Percentiles rank a stretch among this genome's conserved stretches.
Conservation (phyloP, 371 early-diverging fungal species). For the Mucor ambiguus region DNA sequence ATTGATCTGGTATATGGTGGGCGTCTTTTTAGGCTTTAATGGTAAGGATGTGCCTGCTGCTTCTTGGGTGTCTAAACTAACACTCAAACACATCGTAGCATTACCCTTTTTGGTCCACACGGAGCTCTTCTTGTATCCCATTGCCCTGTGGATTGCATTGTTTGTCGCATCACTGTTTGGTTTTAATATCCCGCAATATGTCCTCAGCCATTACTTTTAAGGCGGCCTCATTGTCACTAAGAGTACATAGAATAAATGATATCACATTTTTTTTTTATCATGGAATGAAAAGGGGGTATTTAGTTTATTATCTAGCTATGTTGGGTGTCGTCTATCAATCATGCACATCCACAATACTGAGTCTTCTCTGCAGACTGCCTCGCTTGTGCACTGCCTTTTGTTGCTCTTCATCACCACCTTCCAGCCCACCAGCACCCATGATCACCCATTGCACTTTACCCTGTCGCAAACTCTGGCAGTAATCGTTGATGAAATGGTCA, state of each 20-base stretch:
- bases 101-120: slow-evolving; percentile 89
- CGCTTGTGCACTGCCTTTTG: background rate
- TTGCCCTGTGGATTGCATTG: slow-evolving; percentile 67
- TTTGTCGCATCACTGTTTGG: slow-evolving; percentile 82
- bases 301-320: background rate
- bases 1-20: slow-evolving; percentile 74
- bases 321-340: slow-evolving; percentile 3
- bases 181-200: slow-evolving; percentile 75
- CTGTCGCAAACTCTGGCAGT: slow-evolving; percentile 52
- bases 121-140: slow-evolving; percentile 84
- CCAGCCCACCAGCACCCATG: slow-evolving; percentile 38
- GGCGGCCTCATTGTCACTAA: background rate
- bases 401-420: slow-evolving; percentile 27
- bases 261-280: background rate
- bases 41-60: slow-evolving; percentile 48
- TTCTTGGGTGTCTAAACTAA: background rate
- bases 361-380: slow-evolving; percentile 9
- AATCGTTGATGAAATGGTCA: slow-evolving; percentile 64
- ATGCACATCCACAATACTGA: slow-evolving; percentile 26
- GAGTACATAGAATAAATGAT: background rate
- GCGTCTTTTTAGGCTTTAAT: slow-evolving; percentile 87
- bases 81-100: slow-evolving; percentile 48
- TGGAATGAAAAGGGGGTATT: background rate
- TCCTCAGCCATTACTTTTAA: slow-evolving; percentile 70
- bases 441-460: slow-evolving; percentile 50